Percentiles rank a stretch among this genome's conserved stretches.
Conservation (phyloP, 331 rosid genomes). For the Cydonia oblonga region DNA sequence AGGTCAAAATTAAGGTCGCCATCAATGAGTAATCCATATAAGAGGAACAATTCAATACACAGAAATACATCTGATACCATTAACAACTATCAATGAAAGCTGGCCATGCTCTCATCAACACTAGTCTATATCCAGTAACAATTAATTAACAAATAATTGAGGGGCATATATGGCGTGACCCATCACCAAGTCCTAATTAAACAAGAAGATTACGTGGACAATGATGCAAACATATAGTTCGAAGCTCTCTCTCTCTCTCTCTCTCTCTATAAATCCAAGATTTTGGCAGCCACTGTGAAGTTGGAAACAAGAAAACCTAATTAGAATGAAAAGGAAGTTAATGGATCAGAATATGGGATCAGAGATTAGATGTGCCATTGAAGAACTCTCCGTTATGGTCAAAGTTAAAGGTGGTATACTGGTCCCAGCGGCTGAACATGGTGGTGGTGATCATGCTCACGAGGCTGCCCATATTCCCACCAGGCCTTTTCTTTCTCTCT, state of each 20-base stretch:
- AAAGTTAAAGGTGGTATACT: constrained; percentile 15
- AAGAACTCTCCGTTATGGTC: constrained; percentile 39
- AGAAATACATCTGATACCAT: neutral
- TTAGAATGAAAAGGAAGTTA: constrained; percentile 23
- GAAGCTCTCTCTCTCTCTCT: neutral
- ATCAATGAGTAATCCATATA: neutral
- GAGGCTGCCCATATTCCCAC: constrained; percentile 44
- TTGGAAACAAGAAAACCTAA: neutral
- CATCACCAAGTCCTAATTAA: neutral
- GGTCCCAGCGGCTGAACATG: neutral
- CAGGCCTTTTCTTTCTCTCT: constrained; percentile 61
- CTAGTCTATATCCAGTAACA: neutral
- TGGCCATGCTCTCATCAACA: neutral
- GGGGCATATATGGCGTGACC: neutral
- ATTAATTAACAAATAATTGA: neutral
- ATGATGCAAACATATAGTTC: neutral
- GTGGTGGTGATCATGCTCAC: constrained; percentile 1
- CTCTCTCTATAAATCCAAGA: neutral
- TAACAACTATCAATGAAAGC: neutral
- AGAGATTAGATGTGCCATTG: constrained; percentile 62
- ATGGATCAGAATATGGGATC: constrained; percentile 40
- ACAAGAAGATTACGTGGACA: neutral
- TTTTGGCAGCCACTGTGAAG: neutral
- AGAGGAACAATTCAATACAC: neutral
- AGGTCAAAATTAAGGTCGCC: neutral